Percentiles rank a stretch among this genome's conserved stretches.
These are phyloP conservation scores for Wickerhamomyces strasburgensis DNA, from an alignment of 805 yeast species.

Conservation along the genomic window DNA sequence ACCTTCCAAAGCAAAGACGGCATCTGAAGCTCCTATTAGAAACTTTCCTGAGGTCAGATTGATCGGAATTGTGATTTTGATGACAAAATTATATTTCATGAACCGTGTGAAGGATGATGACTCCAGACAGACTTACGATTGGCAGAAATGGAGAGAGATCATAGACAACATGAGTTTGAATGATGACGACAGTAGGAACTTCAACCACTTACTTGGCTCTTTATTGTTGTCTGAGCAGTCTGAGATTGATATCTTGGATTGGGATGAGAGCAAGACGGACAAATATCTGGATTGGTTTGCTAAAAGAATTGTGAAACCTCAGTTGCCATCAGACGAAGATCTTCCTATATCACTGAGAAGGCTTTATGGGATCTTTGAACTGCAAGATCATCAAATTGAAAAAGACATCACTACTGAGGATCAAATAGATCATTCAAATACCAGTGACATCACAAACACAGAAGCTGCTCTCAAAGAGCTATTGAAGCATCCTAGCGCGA, in stretches of 20 bases:
- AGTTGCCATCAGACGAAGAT: conserved; percentile 23
- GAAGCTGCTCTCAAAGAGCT: conserved; percentile 2
- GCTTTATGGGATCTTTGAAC: conserved; percentile 21
- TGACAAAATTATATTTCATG: conserved; percentile 23
- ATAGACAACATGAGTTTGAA: conserved; percentile 15
- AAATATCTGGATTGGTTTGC: conserved; percentile 49
- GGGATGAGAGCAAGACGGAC: conserved; percentile 44
- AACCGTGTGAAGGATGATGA: conserved; percentile 1
- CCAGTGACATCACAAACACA: conserved; percentile 2
- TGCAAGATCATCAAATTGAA: conserved; percentile 5
- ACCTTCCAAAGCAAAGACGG: not conserved
- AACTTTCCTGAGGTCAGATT: conserved; percentile 31
- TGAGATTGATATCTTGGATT: conserved; percentile 34
- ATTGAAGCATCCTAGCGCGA: not conserved
- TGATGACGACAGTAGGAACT: conserved; percentile 3
- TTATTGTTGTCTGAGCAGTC: conserved; percentile 20
- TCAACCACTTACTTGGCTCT: conserved; percentile 9
- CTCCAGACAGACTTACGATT: conserved; percentile 5
- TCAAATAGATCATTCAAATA: too few relatives aligned
- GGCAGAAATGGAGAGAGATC: conserved; percentile 19
- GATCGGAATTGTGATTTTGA: conserved; percentile 9
- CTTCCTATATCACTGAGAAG: conserved; percentile 16
- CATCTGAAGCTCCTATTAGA: conserved; percentile 24
- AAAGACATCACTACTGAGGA: not conserved
- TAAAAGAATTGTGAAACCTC: conserved; percentile 25